Evolutionary conservation across 2,329 filamentous ascomycete genomes (phyloP), one percentile per base, ranked within the genome.

Genomic region (Dryadomyces quercus-mongolicae): DNA sequence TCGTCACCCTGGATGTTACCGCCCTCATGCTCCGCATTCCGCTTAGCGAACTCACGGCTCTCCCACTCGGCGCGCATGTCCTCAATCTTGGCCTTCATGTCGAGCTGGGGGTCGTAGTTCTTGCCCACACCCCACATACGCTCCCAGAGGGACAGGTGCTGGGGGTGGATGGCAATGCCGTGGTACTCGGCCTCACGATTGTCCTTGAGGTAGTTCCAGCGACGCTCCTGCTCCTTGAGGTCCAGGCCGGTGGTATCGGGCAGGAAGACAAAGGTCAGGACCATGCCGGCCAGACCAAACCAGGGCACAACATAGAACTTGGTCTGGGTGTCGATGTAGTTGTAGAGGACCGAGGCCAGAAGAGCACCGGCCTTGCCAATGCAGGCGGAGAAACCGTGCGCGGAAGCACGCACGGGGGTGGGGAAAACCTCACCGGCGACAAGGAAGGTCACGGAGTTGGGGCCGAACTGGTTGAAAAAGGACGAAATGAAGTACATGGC

Each of bases 381-480:
- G 55, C 90, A 92, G 59, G 92, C 92, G n/a, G 88, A 90, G 71
- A 96, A 88, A 55, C 92, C 92, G 75, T 97, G 92, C 52, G 92
- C 92, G 18, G 88, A 90, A 61, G 92, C 92, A 63, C 92, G 90
- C 62, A 97, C 84, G 10, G 91, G 88, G 0, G 91, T 95, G 10
- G 92, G 92, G 77, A 88, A 97, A n/a, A 95, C 89, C 69, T 97
- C 92, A 46, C 89, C 92, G 46, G 92, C 92, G 40, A 95, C 88
- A 61, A 97, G 81, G 86, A 97, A 97, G 58, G 91, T 95, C 64
- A 96, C 90, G 49, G 83, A 85, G 78, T 97, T 97, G 70, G 92
- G 92, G 13, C 92, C 92, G 65, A 97, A 97, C 68, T 97, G 92
- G 78, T 96, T 96, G 84, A 97, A 97, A 77, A 97, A 97, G 22